Conservation (phyloP, 2,329 filamentous ascomycete genomes). For the Diplodia sapinea region DNA sequence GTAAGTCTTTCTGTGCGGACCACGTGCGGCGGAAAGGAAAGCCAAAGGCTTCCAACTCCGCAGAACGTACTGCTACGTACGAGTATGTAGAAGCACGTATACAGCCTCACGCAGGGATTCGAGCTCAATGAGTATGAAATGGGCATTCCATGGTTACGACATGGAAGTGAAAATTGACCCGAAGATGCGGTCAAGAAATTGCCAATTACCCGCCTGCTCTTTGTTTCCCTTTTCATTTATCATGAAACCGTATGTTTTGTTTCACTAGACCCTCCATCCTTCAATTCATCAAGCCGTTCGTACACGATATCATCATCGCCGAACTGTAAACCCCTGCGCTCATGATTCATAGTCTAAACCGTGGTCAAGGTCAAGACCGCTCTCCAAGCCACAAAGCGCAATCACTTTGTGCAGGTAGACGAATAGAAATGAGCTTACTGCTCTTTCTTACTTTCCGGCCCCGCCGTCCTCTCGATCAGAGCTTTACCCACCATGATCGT, state of each 20-base stretch:
- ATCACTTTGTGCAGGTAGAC: not conserved
- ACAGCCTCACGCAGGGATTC: not conserved
- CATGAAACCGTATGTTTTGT: not conserved
- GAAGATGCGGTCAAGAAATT: not conserved
- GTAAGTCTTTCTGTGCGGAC: not conserved
- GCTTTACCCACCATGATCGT: constrained; percentile 57
- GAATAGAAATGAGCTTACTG: constrained; percentile 1
- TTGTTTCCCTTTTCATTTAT: not conserved
- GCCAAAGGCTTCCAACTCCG: too few relatives aligned
- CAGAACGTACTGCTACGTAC: too few relatives aligned
- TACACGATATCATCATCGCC: too few relatives aligned
- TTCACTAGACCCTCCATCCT: not conserved
- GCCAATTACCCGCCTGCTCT: not conserved
- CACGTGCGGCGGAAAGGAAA: too few relatives aligned
- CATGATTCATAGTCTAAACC: not conserved
- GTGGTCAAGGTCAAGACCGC: not conserved
- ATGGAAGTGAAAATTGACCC: not conserved
- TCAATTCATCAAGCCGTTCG: not conserved
- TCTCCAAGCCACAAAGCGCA: not conserved
- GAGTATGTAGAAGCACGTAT: not conserved
- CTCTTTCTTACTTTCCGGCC: constrained; percentile 47
- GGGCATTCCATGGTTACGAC: not conserved
- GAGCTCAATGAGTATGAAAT: not conserved
- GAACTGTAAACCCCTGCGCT: too few relatives aligned
- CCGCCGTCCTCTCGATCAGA: constrained; percentile 54